Evolutionary conservation across 495 filamentous ascomycete genomes (phyloP).

Genomic region (Aspergillus bertholletiae): DNA sequence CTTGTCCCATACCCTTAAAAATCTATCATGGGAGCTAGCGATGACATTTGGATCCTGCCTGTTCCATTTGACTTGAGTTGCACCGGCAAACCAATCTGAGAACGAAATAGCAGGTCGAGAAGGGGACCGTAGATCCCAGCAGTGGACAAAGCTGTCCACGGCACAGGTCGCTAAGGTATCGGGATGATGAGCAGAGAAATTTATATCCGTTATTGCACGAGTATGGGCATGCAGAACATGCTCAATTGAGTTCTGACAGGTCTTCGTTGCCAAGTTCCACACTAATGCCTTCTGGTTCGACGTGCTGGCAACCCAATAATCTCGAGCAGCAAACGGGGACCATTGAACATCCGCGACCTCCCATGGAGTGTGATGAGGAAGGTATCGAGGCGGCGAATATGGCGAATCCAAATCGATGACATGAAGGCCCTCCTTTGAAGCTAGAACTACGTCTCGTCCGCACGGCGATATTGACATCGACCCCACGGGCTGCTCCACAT

Average conservation of each 20-base stretch:
- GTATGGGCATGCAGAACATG: constrained; percentile 87
- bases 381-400: constrained; percentile 80
- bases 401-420: constrained; percentile 93
- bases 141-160: constrained; percentile 90
- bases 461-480: constrained; percentile 87
- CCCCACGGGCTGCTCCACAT: constrained; percentile 73
- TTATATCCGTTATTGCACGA: constrained; percentile 92
- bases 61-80: constrained; percentile 95
- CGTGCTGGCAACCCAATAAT: constrained; percentile 91
- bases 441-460: constrained; percentile 87
- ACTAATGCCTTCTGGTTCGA: constrained; percentile 93
- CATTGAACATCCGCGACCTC: constrained; percentile 98
- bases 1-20: constrained; percentile 87
- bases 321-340: constrained; percentile 85
- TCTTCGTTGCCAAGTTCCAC: constrained; percentile 82
- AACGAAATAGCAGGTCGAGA: constrained; percentile 75
- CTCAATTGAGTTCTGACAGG: constrained; percentile 74
- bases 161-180: constrained; percentile 87
- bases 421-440: constrained; percentile 80
- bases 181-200: constrained; percentile 90
- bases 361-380: constrained; percentile 87
- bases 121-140: constrained; percentile 82
- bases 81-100: constrained; percentile 92
- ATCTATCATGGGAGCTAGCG: constrained; percentile 86
- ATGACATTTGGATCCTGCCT: constrained; percentile 79